phyloP scores from a whole-genome alignment of 495 filamentous ascomycete species.

The Rhizodiscina lignyota region DNA sequence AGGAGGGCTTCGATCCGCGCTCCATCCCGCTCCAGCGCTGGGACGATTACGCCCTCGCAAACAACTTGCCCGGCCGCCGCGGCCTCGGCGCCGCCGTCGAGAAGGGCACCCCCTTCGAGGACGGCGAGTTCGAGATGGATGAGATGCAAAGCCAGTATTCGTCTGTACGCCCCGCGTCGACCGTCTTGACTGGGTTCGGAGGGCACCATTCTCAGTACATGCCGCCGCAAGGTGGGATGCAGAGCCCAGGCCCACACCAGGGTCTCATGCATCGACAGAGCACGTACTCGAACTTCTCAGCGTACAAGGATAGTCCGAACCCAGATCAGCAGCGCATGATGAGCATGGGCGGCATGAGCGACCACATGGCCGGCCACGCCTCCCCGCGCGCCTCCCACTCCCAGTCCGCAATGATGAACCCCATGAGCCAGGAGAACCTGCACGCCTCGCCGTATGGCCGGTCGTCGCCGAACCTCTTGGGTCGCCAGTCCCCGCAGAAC shows the following conservation, averaged over 20 bases:
- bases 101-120: constrained; percentile 48
- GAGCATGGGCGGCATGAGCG: constrained; percentile 45
- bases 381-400: constrained; percentile 32
- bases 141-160: constrained; percentile 96
- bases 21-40: constrained; percentile 89
- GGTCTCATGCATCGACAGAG: too few relatives aligned
- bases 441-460: too few relatives aligned
- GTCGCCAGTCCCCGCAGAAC: constrained; percentile 21
- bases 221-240: constrained; percentile 11
- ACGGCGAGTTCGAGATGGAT: constrained; percentile 73
- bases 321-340: constrained; percentile 33
- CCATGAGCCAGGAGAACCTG: too few relatives aligned
- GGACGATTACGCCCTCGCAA: constrained; percentile 91
- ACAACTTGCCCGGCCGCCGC: constrained; percentile 82
- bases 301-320: constrained; percentile 11
- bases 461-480: constrained; percentile 40
- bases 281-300: too few relatives aligned
- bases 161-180: constrained; percentile 81
- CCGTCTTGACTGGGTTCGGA: constrained; percentile 67
- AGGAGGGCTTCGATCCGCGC: constrained; percentile 76
- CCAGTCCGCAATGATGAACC: constrained; percentile 30
- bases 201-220: constrained; percentile 24
- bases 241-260: constrained; percentile 35
- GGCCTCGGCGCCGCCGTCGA: constrained; percentile 33
- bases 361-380: constrained; percentile 10